Evolutionary conservation across 495 filamentous ascomycete species (phyloP), one percentile per base, ranked within the genome.

Genomic region (Umbilicaria muhlenbergii): DNA sequence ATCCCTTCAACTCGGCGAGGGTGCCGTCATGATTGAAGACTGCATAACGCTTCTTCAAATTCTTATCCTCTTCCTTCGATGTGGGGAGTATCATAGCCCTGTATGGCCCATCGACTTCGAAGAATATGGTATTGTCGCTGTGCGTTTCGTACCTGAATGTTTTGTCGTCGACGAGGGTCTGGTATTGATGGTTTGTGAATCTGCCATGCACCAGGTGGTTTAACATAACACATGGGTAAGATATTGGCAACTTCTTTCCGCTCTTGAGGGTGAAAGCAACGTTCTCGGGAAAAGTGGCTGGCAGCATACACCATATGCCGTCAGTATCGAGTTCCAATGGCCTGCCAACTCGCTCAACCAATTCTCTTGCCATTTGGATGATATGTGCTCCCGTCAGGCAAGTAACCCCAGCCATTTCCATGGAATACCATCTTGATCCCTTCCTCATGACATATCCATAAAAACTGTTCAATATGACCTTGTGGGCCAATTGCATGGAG

Each of bases 391-490:
- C 91, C 1, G 91, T 99, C 45, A 99, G 63, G 67, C 91, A 99
- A 24, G 91, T 99, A 15, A 99, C 92, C 55, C 91, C 91, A 11
- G 91, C 91, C 91, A 99, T 99, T 60, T 96, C 91, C 84, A 99
- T 83, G 33, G 92, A 96, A 57, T 96, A 99, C 91, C 91, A 99
- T 39, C 91, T 73, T 34, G 89, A 95, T 5, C 91, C 91, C 59
- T 99, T 99, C 62, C 91, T 71, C 91, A 99, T 99, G 49, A 96
- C 91, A 58, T 99, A 99, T 42, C 91, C 91, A 52, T 99, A 99
- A 67, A 99, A 99, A 54, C 83, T 91, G 69, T 99, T 99, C 41
- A 99, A 61, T 68, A 99, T 99, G 65, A 95, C 89, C 56, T 99
- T 99, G 64, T 98, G 91, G 0, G 91, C 91, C 56, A 99, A 68